A percentile compares a stretch with the other conserved stretches of the same genome.
phyloP scores from a whole-genome alignment of 2,329 filamentous ascomycete genomes.

The Sclerotinia borealis region DNA sequence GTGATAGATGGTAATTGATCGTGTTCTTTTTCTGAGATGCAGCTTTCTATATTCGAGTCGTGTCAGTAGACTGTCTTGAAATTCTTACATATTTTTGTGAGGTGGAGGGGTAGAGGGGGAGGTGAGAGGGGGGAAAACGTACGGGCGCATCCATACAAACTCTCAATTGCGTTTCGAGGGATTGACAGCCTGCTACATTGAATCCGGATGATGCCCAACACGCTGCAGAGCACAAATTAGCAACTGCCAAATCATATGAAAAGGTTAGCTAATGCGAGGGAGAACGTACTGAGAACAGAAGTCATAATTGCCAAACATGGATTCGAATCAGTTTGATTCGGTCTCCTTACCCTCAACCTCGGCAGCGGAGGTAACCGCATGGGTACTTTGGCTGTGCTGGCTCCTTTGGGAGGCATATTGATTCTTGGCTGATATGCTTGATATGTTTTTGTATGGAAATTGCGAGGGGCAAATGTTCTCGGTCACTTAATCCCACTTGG shows the following conservation, averaged over 20 bases:
- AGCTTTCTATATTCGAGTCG: conserved; percentile 42
- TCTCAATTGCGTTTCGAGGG: conserved; percentile 54
- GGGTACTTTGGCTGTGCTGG: conserved; percentile 28
- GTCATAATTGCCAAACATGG: conserved; percentile 62
- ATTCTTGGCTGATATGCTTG: background rate
- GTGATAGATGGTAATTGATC: conserved; percentile 86
- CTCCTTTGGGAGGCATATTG: conserved; percentile 32
- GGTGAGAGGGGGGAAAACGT: conserved; percentile 33
- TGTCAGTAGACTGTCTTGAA: background rate
- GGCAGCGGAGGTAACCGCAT: conserved; percentile 49
- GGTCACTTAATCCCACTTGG: background rate
- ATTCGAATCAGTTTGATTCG: conserved; percentile 55
- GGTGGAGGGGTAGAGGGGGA: background rate
- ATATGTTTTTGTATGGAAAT: too few species aligned
- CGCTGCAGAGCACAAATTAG: conserved; percentile 41
- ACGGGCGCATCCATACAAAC: conserved; percentile 77
- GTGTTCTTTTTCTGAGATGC: conserved; percentile 58
- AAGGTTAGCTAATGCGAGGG: conserved; percentile 6
- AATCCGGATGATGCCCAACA: conserved; percentile 81
- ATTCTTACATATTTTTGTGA: background rate
- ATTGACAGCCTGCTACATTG: conserved; percentile 52
- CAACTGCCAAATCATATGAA: background rate
- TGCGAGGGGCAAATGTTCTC: background rate
- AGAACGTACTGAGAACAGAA: conserved; percentile 54
- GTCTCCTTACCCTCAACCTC: conserved; percentile 58